These are phyloP conservation scores for Quercus alba DNA, from an alignment of 306 rosid species.

Conservation along the genomic window DNA sequence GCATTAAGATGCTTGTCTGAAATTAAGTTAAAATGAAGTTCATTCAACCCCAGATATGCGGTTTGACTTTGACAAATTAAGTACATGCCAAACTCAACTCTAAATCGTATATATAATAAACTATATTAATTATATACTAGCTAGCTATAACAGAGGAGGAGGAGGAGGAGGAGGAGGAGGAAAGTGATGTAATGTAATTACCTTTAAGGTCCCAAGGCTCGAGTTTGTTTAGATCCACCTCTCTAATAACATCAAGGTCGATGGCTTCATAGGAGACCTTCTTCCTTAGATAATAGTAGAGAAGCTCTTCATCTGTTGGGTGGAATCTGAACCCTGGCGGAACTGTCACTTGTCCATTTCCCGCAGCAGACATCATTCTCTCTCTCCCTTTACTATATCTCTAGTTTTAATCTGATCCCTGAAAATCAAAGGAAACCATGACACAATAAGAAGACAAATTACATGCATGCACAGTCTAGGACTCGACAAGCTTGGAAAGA, in stretches of 20 bases:
- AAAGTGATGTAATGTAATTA: background rate
- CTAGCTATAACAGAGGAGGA: too few species aligned
- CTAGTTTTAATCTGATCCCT: background rate
- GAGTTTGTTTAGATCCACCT: conserved; percentile 90
- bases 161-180: too few species aligned
- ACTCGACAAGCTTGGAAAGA: background rate
- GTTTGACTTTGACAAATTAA: background rate
- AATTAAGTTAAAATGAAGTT: background rate
- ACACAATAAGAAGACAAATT: background rate
- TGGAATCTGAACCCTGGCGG: conserved; percentile 97
- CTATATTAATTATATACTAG: too few species aligned
- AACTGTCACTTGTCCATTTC: conserved; percentile 78
- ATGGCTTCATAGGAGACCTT: conserved; percentile 93
- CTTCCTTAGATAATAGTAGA: conserved; percentile 90
- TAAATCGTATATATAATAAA: background rate
- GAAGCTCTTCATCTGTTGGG: conserved; percentile 98
- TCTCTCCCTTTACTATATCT: too few species aligned
- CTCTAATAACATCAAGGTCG: conserved; percentile 90
- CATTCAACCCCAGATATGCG: background rate
- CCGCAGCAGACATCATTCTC: conserved; percentile 51
- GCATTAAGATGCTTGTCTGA: background rate
- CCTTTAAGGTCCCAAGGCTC: conserved; percentile 99
- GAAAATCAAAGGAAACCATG: background rate
- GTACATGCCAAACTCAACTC: background rate
- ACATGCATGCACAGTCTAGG: background rate